These are phyloP conservation scores for Phytophthora pisi DNA, from an alignment of 352 stramenopile species.

Conservation along the genomic window DNA sequence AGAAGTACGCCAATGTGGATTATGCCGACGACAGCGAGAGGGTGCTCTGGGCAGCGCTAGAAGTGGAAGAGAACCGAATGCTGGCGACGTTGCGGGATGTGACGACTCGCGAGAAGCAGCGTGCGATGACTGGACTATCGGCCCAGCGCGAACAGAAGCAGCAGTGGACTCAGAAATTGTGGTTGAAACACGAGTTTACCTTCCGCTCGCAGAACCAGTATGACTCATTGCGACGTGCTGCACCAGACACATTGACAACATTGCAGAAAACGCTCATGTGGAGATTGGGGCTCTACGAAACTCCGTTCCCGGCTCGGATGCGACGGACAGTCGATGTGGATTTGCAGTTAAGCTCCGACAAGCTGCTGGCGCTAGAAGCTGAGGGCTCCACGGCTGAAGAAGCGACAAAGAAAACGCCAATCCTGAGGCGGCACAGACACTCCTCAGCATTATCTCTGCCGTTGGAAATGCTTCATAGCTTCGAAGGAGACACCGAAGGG, in stretches of 20 bases:
- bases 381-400: background rate
- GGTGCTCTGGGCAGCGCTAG: conserved; percentile 71
- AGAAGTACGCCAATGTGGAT: conserved; percentile 30
- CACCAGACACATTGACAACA: conserved; percentile 35
- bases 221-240: conserved; percentile 32
- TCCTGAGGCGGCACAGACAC: conserved; percentile 12
- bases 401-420: conserved; percentile 1
- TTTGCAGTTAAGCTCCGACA: conserved; percentile 33
- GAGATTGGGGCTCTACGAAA: conserved; percentile 67
- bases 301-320: conserved; percentile 65
- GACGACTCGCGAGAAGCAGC: conserved; percentile 41
- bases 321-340: conserved; percentile 63
- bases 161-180: conserved; percentile 63
- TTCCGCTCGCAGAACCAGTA: conserved; percentile 76
- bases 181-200: conserved; percentile 67
- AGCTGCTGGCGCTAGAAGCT: conserved; percentile 17
- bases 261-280: conserved; percentile 47
- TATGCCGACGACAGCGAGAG: conserved; percentile 56
- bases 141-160: conserved; percentile 31
- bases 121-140: conserved; percentile 25
- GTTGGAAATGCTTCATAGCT: conserved; percentile 47
- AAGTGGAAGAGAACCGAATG: conserved; percentile 87
- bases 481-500: conserved; percentile 41
- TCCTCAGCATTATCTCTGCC: conserved; percentile 35
- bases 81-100: conserved; percentile 63